Evolutionary conservation across 345 rosid species (phyloP).

Genomic region (Moricandia arvensis): DNA sequence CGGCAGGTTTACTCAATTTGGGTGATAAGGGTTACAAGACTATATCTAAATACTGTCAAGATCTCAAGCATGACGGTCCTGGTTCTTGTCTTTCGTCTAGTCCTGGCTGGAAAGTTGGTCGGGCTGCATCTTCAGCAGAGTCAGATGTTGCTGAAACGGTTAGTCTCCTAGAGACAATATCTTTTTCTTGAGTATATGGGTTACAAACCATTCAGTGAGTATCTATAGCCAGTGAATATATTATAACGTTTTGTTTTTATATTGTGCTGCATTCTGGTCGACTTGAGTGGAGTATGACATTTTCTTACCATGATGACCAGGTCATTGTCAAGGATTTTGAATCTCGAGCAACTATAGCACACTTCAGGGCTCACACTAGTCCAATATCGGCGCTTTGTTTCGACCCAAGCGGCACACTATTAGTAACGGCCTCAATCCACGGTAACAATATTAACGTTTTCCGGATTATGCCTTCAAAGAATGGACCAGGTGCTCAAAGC

Average conservation of each 20-base stretch:
- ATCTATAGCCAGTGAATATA: not conserved
- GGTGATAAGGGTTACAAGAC: conserved; percentile 93
- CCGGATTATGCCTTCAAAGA: conserved; percentile 76
- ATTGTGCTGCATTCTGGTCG: too few relatives aligned
- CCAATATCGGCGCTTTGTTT: conserved; percentile 95
- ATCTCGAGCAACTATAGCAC: conserved; percentile 79
- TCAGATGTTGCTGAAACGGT: conserved; percentile 88
- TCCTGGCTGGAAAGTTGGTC: conserved; percentile 80
- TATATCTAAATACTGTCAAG: conserved; percentile 80
- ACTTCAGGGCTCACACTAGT: conserved; percentile 93
- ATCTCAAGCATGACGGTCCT: conserved; percentile 73
- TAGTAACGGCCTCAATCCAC: conserved; percentile 90
- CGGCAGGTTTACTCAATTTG: conserved; percentile 77
- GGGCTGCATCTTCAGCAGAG: conserved; percentile 56
- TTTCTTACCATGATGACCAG: conserved; percentile 39
- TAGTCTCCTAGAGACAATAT: conserved; percentile 41
- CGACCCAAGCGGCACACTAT: conserved; percentile 90
- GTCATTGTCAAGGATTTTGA: conserved; percentile 86
- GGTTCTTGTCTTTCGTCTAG: conserved; percentile 60
- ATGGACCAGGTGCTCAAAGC: conserved; percentile 55
- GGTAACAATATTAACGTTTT: conserved; percentile 93
- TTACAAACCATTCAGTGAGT: not conserved
- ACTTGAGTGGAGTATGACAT: not conserved
- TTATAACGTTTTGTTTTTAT: not conserved
- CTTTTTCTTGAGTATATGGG: not conserved